Conservation (phyloP, 768 basidiomycete species). For the Tephrocybe rancida region DNA sequence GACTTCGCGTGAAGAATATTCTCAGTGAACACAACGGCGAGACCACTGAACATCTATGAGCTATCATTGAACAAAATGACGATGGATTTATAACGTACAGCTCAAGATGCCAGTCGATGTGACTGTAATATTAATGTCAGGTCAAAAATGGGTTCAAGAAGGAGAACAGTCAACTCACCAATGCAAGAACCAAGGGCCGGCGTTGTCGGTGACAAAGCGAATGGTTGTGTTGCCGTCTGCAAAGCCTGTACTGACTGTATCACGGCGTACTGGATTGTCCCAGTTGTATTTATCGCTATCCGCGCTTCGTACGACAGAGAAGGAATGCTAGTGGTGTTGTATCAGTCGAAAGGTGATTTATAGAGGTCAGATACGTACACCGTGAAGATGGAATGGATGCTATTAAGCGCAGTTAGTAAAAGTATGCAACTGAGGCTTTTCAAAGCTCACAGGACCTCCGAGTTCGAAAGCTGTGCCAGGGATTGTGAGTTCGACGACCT, state of each 20-base stretch:
- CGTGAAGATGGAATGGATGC: background rate
- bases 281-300: background rate
- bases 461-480: background rate
- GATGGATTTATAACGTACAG: background rate
- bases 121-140: background rate
- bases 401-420: background rate
- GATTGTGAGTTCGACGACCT: background rate
- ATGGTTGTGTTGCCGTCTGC: background rate
- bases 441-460: background rate
- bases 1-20: background rate
- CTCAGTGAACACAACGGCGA: background rate
- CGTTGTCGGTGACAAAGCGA: constrained; percentile 6
- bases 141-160: no score
- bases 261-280: background rate
- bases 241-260: background rate
- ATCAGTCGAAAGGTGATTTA: background rate
- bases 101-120: background rate
- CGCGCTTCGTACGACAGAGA: background rate
- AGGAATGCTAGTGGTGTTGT: background rate
- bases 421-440: background rate
- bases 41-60: background rate
- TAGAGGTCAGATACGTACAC: background rate
- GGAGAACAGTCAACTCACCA: background rate
- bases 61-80: background rate
- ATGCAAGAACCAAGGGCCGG: constrained; percentile 5